Evolutionary conservation across 2,329 filamentous ascomycete species (phyloP).

Genomic region (Penicillium sp.): DNA sequence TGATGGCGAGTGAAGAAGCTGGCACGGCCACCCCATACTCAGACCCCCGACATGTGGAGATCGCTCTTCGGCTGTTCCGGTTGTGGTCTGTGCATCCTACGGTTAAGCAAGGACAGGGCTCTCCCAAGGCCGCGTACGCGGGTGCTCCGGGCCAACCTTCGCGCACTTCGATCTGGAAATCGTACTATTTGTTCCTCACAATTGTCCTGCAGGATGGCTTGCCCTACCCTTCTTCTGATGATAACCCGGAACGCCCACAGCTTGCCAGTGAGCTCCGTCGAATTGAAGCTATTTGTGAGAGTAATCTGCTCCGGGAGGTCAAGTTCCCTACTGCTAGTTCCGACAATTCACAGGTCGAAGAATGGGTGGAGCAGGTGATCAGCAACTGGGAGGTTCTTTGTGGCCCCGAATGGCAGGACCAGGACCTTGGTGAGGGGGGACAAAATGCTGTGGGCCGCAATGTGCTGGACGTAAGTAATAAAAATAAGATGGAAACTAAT

Average conservation of each 20-base stretch:
- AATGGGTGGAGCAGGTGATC: slow-evolving; percentile 76
- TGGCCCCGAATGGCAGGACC: slow-evolving; percentile 75
- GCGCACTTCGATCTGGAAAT: slow-evolving; percentile 68
- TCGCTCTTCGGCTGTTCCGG: slow-evolving; percentile 52
- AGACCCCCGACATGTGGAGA: slow-evolving; percentile 30
- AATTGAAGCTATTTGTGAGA: slow-evolving; percentile 78
- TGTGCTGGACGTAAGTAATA: slow-evolving; percentile 64
- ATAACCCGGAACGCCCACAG: slow-evolving; percentile 55
- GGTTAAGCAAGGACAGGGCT: slow-evolving; percentile 31
- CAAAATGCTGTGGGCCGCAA: slow-evolving; percentile 72
- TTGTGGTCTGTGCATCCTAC: slow-evolving; percentile 43
- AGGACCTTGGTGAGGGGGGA: slow-evolving; percentile 78
- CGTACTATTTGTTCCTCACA: slow-evolving; percentile 80
- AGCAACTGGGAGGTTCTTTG: slow-evolving; percentile 83
- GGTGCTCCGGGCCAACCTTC: slow-evolving; percentile 23
- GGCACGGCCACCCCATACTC: slow-evolving; percentile 19
- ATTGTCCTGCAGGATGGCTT: slow-evolving; percentile 63
- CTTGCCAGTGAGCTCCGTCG: slow-evolving; percentile 75
- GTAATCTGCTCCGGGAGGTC: slow-evolving; percentile 73
- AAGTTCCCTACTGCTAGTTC: slow-evolving; percentile 83
- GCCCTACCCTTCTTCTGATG: slow-evolving; percentile 36
- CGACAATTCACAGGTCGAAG: slow-evolving; percentile 74
- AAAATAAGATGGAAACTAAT: not conserved
- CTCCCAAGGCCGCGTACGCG: slow-evolving; percentile 18
- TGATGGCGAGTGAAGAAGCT: slow-evolving; percentile 62